Evolutionary conservation across 495 filamentous ascomycete species (phyloP), one percentile per base, ranked within the genome.

Genomic region (Massariosphaeria phaeospora): DNA sequence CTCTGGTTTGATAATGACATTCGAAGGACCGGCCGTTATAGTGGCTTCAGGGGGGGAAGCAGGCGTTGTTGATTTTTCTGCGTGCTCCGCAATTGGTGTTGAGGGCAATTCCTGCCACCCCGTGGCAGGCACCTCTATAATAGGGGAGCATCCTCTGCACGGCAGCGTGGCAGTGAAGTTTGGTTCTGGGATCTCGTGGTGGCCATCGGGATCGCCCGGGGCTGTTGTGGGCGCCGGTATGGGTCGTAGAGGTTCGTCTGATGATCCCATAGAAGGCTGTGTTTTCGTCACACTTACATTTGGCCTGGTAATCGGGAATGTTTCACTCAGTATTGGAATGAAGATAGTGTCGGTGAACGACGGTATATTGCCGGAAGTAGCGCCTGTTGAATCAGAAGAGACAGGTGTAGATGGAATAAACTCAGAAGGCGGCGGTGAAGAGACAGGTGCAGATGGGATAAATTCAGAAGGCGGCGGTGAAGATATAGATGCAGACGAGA

Each of bases 21-120:
- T 10, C 8, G 60, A 63, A 5, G 39, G 36, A 8, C 60, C 60
- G 15, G 51, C 60, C 20, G 55, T 63, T 38, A 63, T 51, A 3
- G 53, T 62, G 3, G 44, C 47, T 49, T 35, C 25, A 10, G 52
- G 26, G 4, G 47, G 46, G 4, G 39, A 24, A 9, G 41, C 23
- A 30, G 47, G 29, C 11, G 30, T 2, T 43, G 17, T n/a, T 31
- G 46, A 26, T 1, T 30, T 41, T 6, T 33, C 59, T 17, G 47
- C 52, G 9, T 52, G 39, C 10, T 62, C 53, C 20, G 59, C 59
- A 8, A 26, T 26, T 15, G 45, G 52, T 5, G 53, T 49, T 15
- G 53, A 30, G 3, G 35, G 45, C 40, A 25, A 29, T 47, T 52
- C 55, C 24, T 20, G 26, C 8, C 33, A 52, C 11, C 51, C 52